Base-by-base conservation (phyloP, 805 yeast genomes). In the Candida insectalens region DNA sequence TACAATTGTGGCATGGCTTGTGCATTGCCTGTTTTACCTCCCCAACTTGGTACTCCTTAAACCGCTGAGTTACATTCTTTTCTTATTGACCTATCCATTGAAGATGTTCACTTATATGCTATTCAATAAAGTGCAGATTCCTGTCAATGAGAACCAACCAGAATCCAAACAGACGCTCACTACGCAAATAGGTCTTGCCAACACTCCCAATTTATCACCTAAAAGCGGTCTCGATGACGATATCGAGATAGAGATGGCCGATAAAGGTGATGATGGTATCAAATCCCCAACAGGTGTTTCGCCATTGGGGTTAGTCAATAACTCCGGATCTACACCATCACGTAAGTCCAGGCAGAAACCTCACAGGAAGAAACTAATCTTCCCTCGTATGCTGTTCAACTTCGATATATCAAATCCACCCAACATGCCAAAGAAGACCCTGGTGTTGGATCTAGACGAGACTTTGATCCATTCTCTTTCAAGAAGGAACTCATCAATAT, bases 381-480 rank as follows among this genome's bases (percentile, higher is more conserved):
- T 58, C 33, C 63, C 63, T 5, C 50, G 51, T 33, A 34, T 58
- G 5, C 39, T 58, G 15, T 55, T 58, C 43, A 53, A 52, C 39
- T 57, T 58, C 39, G 42, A 55, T 33, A 42, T 58, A 12, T 39
- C 43, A 22, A 37, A 44, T 21, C 63, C 63, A 2, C 62, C 63
- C 6, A 35, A 40, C 9, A 25, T 57, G 27, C 50, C 53, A 6
- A 42, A 32, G 43, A 87, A 85, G 49, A 79, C 85, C 1, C 65
- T 92, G 20, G 82, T 92, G 1, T 63, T 92, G 17, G 98, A 92
- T 52, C 68, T 92, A 20, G 98, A 89, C 57, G 98, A 92, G 50
- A 92, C 98, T 0, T 62, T 92, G 36, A 87, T 92, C 36, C 98
- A 92, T 53, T 87, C 97, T 2, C 66, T 87, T 36, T 77, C 94